Evolutionary conservation across 176 grass and related monocot species (phyloP), one percentile per base, ranked within the genome.

Genomic region (Oryza coarctata): DNA sequence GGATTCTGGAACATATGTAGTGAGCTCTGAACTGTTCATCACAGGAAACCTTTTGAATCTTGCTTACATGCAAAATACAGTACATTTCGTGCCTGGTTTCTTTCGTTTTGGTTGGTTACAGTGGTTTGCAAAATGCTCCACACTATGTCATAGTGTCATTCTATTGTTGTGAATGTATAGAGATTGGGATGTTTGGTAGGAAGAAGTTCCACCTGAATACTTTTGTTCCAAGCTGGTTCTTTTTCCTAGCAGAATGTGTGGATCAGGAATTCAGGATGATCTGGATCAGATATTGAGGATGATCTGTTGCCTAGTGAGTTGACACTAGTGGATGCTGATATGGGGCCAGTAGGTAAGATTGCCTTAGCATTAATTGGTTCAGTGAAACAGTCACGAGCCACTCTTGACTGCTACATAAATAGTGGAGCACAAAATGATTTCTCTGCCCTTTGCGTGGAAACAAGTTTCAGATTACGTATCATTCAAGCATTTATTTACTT

Each of bases 21-120:
- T 65, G 71, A 68, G 63, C 36, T 82, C 64, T 22, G 28, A 82
- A 65, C 43, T 82, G 78, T 62, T 69, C 31, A 57, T 80, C 64
- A 80, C 43, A 80, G 71, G 76, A 80, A 86, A 44, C 41, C 41
- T 78, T 52, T 74, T 77, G 83, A 81, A 33, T 57, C 50, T n/a
- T 22, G 55, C 7, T 58, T 60, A 67, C 45, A 78, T 78, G 57
- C 58, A 38, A 31, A 82, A 65, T 70, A 38, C 74, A 11, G 76
- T 58, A 64, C 84, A 77, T 71, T 77, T 14, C 3, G 14, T 61
- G 79, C 20, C 33, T 9, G 0, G n/a, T 52, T 61, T 71, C 26
- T 12, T 65, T 41, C 1, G 6, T 40, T 10, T n/a, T 58, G 18
- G 77, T 69, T 80, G 33, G 7, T 40, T 76, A 26, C 25, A 18